Base-by-base conservation (phyloP, 2,329 filamentous ascomycete genomes). In the Aspergillus ustus region DNA sequence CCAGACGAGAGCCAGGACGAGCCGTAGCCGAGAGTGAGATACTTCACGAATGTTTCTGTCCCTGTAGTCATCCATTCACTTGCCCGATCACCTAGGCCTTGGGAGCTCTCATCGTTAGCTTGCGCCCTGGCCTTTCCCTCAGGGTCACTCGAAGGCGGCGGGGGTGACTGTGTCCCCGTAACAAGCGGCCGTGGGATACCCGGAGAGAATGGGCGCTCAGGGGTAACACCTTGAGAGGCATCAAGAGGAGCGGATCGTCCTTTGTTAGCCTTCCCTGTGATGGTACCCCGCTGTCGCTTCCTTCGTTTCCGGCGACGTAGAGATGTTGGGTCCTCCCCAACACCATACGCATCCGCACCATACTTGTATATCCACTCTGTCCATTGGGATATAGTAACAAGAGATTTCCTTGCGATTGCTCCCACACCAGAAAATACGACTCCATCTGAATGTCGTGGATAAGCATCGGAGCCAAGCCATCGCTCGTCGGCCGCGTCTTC, bases 311-410 rank as follows among this genome's bases (percentile, higher is more conserved):
- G 76, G 52, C 83, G 82, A 34, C 90, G 85, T 62, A 84, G 83
- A 1, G 91, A 89, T 1, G 85, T 86, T 15, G 92, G 91, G 66
- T 92, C 93, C 40, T 96, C 90, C 57, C 86, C 85, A 7, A 97
- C 86, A 4, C 93, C 94, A 73, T 97, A 98, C 2, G 94, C 89
- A 70, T 91, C 85, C 56, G 91, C 88, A 2, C 93, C 94, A 82
- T 92, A 92, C 31, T 84, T 88, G 75, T 95, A 96, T 2, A 97
- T 83, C 70, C 91, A 90, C 75, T 96, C 91, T 83, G 95, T 89
- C 94, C 94, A 98, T 59, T 90, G 86, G 1, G 90, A 89, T 28
- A 97, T 74, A 69, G 90, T 87, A 52, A 88, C 83, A 50, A 97
- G 72, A 0, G 92, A 94, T 19, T 84, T 83, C 57, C 87, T 84